These are phyloP conservation scores for Sporothrix inflata DNA, from an alignment of 2,329 filamentous ascomycete species.

Conservation along the genomic window DNA sequence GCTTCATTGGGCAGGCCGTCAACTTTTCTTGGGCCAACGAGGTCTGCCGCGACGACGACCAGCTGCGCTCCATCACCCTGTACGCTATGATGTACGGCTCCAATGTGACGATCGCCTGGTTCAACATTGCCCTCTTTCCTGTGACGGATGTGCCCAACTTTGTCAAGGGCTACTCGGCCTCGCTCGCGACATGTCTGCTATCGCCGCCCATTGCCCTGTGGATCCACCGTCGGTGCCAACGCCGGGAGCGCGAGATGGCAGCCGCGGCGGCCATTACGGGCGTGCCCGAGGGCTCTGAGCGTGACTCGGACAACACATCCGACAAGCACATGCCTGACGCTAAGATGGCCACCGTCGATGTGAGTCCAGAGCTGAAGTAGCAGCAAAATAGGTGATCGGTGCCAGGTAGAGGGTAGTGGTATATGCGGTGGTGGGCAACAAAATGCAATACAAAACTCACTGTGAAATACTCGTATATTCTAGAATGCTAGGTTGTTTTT, in stretches of 20 bases:
- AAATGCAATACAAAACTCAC: too few species aligned
- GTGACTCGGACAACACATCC: not conserved
- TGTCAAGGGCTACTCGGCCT: conserved; percentile 19
- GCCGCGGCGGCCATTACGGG: not conserved
- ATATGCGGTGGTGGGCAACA: too few species aligned
- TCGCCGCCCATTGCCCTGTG: conserved; percentile 18
- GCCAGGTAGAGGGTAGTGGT: too few species aligned
- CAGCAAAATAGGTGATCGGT: too few species aligned
- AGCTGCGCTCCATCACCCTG: conserved; percentile 17
- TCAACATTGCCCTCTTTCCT: conserved; percentile 22
- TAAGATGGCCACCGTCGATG: not conserved
- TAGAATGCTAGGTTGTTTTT: too few species aligned
- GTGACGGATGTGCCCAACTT: conserved; percentile 23
- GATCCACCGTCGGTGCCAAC: conserved; percentile 1
- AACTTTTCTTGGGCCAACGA: conserved; percentile 19
- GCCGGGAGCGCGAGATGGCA: not conserved
- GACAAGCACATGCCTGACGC: not conserved
- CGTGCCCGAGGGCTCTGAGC: not conserved
- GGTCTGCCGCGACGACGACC: conserved; percentile 19
- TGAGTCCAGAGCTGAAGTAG: not conserved
- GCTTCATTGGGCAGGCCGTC: conserved; percentile 6
- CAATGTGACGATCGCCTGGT: conserved; percentile 18
- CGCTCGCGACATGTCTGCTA: conserved; percentile 3
- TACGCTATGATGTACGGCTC: conserved; percentile 26
- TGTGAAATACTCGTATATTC: too few species aligned